phyloP scores from a whole-genome alignment of 2,329 filamentous ascomycete species.

The Botrytis tulipae region DNA sequence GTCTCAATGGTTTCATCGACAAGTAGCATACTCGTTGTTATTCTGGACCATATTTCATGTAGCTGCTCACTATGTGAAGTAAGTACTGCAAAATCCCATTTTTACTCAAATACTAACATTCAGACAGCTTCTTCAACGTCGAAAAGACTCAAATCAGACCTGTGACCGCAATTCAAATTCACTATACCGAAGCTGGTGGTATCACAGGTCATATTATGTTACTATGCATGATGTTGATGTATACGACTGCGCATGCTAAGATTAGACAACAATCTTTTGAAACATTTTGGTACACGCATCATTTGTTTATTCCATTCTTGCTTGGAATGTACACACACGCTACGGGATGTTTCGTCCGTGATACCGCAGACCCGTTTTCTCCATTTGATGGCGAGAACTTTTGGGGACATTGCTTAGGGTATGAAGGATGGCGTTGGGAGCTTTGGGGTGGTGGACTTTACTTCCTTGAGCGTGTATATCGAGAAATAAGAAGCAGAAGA shows the following conservation, averaged over 20 bases:
- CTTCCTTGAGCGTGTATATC: constrained; percentile 82
- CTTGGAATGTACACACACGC: constrained; percentile 94
- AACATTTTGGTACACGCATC: constrained; percentile 99
- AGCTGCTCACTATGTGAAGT: constrained; percentile 89
- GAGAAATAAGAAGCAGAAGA: constrained; percentile 81
- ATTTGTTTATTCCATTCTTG: constrained; percentile 95
- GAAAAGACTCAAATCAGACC: constrained; percentile 81
- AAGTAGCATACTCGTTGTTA: constrained; percentile 86
- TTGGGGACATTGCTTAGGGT: constrained; percentile 92
- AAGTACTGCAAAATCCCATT: constrained; percentile 40
- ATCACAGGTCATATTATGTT: constrained; percentile 98
- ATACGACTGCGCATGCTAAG: constrained; percentile 88
- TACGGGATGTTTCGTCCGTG: constrained; percentile 92
- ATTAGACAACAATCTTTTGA: constrained; percentile 97
- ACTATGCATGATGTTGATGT: constrained; percentile 98
- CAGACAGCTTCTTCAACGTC: constrained; percentile 82
- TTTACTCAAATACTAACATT: constrained; percentile 22
- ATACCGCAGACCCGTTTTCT: constrained; percentile 67
- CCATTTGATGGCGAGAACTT: constrained; percentile 80
- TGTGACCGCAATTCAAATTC: constrained; percentile 80
- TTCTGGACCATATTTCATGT: constrained; percentile 79
- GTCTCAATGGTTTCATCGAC: constrained; percentile 93
- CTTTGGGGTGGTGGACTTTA: constrained; percentile 83
- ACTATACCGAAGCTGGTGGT: constrained; percentile 84
- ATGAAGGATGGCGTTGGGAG: constrained; percentile 97